Evolutionary conservation across 441 rosid species (phyloP).

Genomic region (Bocquillonia castaneifolia): DNA sequence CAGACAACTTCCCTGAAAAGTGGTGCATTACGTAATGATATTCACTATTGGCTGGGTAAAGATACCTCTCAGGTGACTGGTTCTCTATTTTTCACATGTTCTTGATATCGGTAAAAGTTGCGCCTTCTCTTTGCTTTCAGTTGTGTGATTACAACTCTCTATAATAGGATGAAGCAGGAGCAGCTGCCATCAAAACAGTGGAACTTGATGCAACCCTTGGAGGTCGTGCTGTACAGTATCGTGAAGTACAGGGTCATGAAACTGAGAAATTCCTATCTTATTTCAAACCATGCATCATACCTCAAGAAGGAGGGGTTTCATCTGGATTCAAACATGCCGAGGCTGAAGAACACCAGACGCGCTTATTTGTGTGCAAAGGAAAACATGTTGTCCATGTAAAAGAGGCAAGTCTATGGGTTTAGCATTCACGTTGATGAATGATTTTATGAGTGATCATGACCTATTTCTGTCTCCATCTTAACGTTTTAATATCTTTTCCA

Average conservation of each 20-base stretch:
- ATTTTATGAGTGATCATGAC: slow-evolving; percentile 11
- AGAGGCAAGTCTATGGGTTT: slow-evolving; percentile 58
- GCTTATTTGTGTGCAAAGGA: slow-evolving; percentile 87
- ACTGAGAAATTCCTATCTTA: slow-evolving; percentile 90
- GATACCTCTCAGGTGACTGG: slow-evolving; percentile 80
- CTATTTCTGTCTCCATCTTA: neutral
- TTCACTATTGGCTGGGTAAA: slow-evolving; percentile 97
- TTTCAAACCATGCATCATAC: slow-evolving; percentile 95
- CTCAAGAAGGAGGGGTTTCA: slow-evolving; percentile 90
- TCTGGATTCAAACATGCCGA: slow-evolving; percentile 86
- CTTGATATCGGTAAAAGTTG: too few species aligned
- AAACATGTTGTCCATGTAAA: slow-evolving; percentile 90
- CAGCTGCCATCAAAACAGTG: slow-evolving; percentile 78
- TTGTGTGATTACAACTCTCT: slow-evolving; percentile 25
- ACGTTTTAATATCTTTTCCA: slow-evolving; percentile 18
- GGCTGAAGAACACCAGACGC: slow-evolving; percentile 69
- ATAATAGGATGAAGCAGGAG: slow-evolving; percentile 89
- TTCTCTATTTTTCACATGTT: slow-evolving; percentile 7
- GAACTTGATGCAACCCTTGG: slow-evolving; percentile 96
- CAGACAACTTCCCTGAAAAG: slow-evolving; percentile 82
- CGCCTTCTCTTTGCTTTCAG: slow-evolving; percentile 9
- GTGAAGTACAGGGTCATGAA: slow-evolving; percentile 97
- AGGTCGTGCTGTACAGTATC: slow-evolving; percentile 96
- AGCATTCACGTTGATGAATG: slow-evolving; percentile 13
- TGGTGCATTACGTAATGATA: slow-evolving; percentile 83